These are phyloP conservation scores for Diophrys sp. DNA, from an alignment of 73 alveolate species.

Conservation along the genomic window DNA sequence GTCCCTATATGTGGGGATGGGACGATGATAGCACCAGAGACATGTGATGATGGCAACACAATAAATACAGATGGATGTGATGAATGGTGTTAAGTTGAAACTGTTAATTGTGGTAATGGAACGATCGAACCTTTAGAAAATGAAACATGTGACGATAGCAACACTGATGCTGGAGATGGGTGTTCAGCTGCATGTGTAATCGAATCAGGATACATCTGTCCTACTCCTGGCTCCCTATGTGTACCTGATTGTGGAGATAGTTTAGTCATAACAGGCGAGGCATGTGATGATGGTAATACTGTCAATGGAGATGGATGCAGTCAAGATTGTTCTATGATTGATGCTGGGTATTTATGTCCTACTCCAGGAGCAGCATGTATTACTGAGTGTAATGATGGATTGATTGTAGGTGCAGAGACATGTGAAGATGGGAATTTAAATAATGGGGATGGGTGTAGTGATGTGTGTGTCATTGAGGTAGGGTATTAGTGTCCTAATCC, in stretches of 20 bases:
- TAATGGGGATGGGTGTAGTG: slow-evolving; percentile 4
- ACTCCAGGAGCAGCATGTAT: slow-evolving; percentile 9
- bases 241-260: slow-evolving; percentile 18
- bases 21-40: slow-evolving; percentile 4
- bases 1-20: slow-evolving; percentile 27
- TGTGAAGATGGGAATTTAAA: slow-evolving; percentile 4
- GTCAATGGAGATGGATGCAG: slow-evolving; percentile 7
- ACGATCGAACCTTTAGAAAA: slow-evolving; percentile 6
- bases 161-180: slow-evolving; percentile 53
- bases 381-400: slow-evolving; percentile 8
- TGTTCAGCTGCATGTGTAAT: slow-evolving; percentile 22
- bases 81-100: slow-evolving; percentile 13
- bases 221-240: not conserved
- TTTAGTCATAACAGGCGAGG: slow-evolving; percentile 2
- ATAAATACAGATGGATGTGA: slow-evolving; percentile 34
- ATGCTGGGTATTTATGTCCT: not conserved
- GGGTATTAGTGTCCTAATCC: not conserved
- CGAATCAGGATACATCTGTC: slow-evolving; percentile 15
- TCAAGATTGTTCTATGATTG: not conserved
- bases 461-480: not conserved
- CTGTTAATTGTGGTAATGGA: slow-evolving; percentile 16
- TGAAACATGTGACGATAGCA: slow-evolving; percentile 53
- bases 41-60: slow-evolving; percentile 49
- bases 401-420: slow-evolving; percentile 7
- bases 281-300: slow-evolving; percentile 27